A percentile compares a stretch with the other conserved stretches of the same genome.
Evolutionary conservation across 1,139 yeast species (phyloP).

Genomic region (Candida sp.): DNA sequence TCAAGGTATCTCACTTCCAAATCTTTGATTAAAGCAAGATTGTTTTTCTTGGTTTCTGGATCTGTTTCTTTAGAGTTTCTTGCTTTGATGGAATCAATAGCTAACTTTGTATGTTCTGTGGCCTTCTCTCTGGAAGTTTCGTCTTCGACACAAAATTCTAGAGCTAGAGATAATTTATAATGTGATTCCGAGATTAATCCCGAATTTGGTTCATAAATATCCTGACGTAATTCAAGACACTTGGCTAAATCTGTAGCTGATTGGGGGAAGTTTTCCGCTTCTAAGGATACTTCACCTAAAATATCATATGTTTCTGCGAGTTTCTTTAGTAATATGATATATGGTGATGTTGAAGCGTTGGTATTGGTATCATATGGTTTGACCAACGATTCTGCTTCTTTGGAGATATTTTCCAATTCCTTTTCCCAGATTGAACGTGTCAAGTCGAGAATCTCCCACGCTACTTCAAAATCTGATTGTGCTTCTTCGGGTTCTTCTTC

Average conservation of each 20-base stretch:
- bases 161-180: constrained; percentile 77
- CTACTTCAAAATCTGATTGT: constrained; percentile 76
- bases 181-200: constrained; percentile 74
- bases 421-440: constrained; percentile 64
- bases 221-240: constrained; percentile 53
- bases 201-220: constrained; percentile 49
- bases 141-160: constrained; percentile 64
- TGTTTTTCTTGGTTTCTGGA: constrained; percentile 35
- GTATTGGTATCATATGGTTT: constrained; percentile 30
- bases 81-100: constrained; percentile 57
- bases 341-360: constrained; percentile 31
- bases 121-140: constrained; percentile 49
- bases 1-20: constrained; percentile 52
- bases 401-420: constrained; percentile 26
- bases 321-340: constrained; percentile 41
- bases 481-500: constrained; percentile 41
- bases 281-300: constrained; percentile 86
- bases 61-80: constrained; percentile 29
- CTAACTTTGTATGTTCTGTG: constrained; percentile 53
- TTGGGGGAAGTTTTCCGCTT: constrained; percentile 78
- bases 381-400: constrained; percentile 11
- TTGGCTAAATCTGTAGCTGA: constrained; percentile 65
- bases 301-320: constrained; percentile 77
- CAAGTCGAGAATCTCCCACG: constrained; percentile 84
- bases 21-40: constrained; percentile 51